Evolutionary conservation across 2,329 filamentous ascomycete species (phyloP).

Genomic region (Talaromyces atroroseus): DNA sequence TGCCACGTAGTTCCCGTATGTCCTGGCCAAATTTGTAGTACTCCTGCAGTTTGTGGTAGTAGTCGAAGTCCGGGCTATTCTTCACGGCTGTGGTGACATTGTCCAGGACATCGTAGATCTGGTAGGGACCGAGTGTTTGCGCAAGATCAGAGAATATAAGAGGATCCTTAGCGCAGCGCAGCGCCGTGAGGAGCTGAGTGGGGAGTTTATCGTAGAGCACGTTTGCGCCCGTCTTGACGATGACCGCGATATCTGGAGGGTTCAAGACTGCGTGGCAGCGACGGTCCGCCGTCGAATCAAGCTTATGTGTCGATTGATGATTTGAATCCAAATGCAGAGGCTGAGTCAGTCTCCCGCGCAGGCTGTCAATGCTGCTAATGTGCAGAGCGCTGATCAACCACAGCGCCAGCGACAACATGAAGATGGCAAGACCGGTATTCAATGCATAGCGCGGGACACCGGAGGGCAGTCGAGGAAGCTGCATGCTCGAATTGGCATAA

Average conservation of each 20-base stretch:
- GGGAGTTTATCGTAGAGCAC: constrained; percentile 50
- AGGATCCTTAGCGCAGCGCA: constrained; percentile 47
- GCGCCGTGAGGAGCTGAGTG: constrained; percentile 50
- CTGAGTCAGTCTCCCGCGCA: constrained; percentile 4
- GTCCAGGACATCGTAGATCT: constrained; percentile 28
- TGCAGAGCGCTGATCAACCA: constrained; percentile 8
- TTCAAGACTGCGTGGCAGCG: constrained; percentile 41
- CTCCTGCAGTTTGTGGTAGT: constrained; percentile 37
- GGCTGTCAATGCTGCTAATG: not conserved
- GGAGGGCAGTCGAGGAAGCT: constrained; percentile 7
- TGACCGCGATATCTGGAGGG: constrained; percentile 44
- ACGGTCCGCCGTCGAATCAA: constrained; percentile 14
- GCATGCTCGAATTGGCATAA: constrained; percentile 5
- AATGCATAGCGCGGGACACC: constrained; percentile 8
- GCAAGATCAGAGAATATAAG: constrained; percentile 41
- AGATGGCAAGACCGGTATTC: constrained; percentile 9
- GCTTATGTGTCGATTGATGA: not conserved
- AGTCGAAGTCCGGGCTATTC: constrained; percentile 48
- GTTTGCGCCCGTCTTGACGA: constrained; percentile 56
- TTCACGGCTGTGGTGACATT: constrained; percentile 38
- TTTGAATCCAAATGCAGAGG: constrained; percentile 1
- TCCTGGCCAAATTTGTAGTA: constrained; percentile 45
- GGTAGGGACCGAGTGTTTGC: constrained; percentile 26
- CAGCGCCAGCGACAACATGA: constrained; percentile 7
- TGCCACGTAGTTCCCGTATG: constrained; percentile 34